Evolutionary conservation across 495 filamentous ascomycete genomes (phyloP).

Genomic region (Parmelia sp.): DNA sequence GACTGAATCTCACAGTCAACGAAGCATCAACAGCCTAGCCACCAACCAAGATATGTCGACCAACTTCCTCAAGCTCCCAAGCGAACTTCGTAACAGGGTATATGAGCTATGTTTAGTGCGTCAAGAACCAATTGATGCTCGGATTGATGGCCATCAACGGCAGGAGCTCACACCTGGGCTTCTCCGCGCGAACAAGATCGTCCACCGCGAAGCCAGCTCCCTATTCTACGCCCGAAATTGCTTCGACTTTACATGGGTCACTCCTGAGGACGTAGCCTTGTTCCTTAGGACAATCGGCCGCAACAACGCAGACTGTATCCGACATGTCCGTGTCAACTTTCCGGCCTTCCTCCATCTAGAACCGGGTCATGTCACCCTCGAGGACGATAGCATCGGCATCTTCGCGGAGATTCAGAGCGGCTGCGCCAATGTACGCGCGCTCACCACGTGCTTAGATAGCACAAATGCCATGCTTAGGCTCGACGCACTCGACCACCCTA

Average conservation of each 20-base stretch:
- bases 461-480: conserved; percentile 5
- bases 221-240: conserved; percentile 6
- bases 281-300: conserved; percentile 7
- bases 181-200: not conserved
- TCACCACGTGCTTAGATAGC: not conserved
- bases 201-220: conserved; percentile 11
- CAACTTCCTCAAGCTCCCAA: no score
- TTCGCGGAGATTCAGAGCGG: conserved; percentile 6
- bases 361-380: not conserved
- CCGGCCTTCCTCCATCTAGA: conserved; percentile 9
- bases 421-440: conserved; percentile 3
- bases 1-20: no score
- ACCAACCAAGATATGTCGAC: no score
- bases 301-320: conserved; percentile 12
- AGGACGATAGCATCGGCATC: conserved; percentile 5
- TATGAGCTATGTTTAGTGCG: no score
- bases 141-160: not conserved
- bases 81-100: no score
- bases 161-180: conserved; percentile 2
- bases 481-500: conserved; percentile 1
- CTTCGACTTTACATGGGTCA: conserved; percentile 8
- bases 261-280: conserved; percentile 9
- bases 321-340: conserved; percentile 1
- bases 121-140: no score
- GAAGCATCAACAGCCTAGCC: no score